phyloP scores from a whole-genome alignment of 2,329 filamentous ascomycete species.

The Hymenoscyphus salicellus region DNA sequence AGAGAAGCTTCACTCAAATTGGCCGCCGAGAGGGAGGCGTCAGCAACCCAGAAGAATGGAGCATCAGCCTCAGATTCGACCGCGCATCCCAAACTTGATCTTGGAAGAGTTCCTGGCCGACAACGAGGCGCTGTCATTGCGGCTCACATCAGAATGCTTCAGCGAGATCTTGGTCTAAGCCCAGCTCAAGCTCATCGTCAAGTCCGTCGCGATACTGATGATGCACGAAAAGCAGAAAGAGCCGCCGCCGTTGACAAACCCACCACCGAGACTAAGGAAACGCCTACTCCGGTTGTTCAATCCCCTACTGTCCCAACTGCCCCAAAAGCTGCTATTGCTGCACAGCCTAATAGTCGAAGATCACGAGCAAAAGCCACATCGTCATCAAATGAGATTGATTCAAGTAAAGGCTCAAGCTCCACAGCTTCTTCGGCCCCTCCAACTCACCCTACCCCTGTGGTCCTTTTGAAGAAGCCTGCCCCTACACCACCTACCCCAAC shows the following conservation, averaged over 20 bases:
- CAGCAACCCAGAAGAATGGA: slow-evolving; percentile 28
- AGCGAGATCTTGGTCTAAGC: slow-evolving; percentile 63
- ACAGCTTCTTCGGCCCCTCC: slow-evolving; percentile 28
- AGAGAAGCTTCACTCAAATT: slow-evolving; percentile 55
- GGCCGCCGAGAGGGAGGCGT: slow-evolving; percentile 11
- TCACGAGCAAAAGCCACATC: slow-evolving; percentile 38
- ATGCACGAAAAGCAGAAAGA: slow-evolving; percentile 33
- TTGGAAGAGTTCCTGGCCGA: slow-evolving; percentile 42
- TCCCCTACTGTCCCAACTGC: slow-evolving; percentile 28
- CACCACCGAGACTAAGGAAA: slow-evolving; percentile 14
- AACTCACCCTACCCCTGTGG: slow-evolving; percentile 34
- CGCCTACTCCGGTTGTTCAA: slow-evolving; percentile 15
- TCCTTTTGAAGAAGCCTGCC: slow-evolving; percentile 41
- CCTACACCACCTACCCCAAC: slow-evolving; percentile 29
- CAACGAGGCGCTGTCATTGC: slow-evolving; percentile 48
- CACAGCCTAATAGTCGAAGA: slow-evolving; percentile 28
- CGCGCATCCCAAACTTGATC: slow-evolving; percentile 50
- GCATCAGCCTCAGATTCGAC: slow-evolving; percentile 34
- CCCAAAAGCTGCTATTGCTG: slow-evolving; percentile 30
- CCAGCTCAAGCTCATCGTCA: slow-evolving; percentile 61
- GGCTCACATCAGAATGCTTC: slow-evolving; percentile 61
- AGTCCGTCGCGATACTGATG: slow-evolving; percentile 51
- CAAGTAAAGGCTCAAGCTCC: slow-evolving; percentile 22
- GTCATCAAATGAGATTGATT: slow-evolving; percentile 32
- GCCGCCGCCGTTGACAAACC: slow-evolving; percentile 25